phyloP scores from a whole-genome alignment of 257 asterid genomes.

The Solanum dulcamara region DNA sequence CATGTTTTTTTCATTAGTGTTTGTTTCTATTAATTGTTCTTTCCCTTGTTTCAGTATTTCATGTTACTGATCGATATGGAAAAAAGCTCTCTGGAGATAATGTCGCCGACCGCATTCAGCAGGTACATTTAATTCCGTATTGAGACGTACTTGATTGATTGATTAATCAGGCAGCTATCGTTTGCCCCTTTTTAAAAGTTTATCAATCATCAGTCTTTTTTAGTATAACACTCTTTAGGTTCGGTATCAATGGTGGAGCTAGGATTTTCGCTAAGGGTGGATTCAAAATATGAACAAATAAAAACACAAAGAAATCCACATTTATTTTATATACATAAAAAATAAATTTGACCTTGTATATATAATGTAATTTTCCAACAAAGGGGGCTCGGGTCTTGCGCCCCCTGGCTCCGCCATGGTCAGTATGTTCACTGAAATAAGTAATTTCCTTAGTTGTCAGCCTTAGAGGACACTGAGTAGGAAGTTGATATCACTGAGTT shows the following conservation, averaged over 20 bases:
- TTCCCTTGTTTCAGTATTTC: conserved; percentile 46
- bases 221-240: background rate
- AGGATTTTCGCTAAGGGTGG: background rate
- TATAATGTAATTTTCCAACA: background rate
- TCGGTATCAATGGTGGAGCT: background rate
- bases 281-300: background rate
- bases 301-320: background rate
- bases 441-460: background rate
- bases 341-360: background rate
- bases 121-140: conserved; percentile 27
- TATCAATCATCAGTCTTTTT: background rate
- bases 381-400: background rate
- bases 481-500: background rate
- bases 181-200: background rate
- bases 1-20: background rate
- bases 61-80: conserved; percentile 76
- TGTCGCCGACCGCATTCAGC: conserved; percentile 54
- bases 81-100: conserved; percentile 49
- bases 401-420: background rate
- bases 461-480: background rate
- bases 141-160: background rate
- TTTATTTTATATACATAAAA: background rate
- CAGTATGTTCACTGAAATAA: background rate
- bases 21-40: background rate
- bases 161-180: background rate